Base-by-base conservation (phyloP, 192 early-diverging fungal species). In the Gonapodya prolifera region DNA sequence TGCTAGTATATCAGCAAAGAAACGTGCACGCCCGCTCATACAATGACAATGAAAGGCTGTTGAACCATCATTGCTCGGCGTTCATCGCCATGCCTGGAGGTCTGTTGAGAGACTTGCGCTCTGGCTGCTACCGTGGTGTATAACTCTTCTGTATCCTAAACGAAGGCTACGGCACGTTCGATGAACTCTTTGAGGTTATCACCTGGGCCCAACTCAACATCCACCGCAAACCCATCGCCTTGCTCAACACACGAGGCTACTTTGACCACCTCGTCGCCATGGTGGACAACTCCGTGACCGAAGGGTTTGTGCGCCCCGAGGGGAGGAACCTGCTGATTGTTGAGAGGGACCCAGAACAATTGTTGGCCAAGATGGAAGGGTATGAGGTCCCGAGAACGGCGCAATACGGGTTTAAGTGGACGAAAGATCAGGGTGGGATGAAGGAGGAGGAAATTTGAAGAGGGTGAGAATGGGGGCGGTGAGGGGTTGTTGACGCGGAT, bases 41-140 rank as follows among this genome's bases (percentile, higher is more conserved):
- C n/a, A n/a, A n/a, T n/a, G n/a, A n/a, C n/a, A n/a, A n/a, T n/a
- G n/a, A n/a, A n/a, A 80, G 80, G 29, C 78, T 85, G 80, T 92
- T 97, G 90, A 87, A 84, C 79, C 86, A 92, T 33, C 77, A 86
- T 75, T 80, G 86, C 28, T 83, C 86, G 76, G 93, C 89, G 1
- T 97, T 95, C 77, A 85, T 95, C 30, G 90, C 91, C 17, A 83
- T 97, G 35, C 95, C 95, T 0, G 95, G 95, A 29, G 95, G 95
- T 1, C 91, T 85, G 78, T 93, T 93, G 34, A 76, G 73, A 71
- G 23, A 30, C n/a, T 78, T n/a, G 23, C 73, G 23, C n/a, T 8
- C 33, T 32, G n/a, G 31, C 28, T 17, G 2, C 70, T n/a, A n/a
- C n/a, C n/a, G n/a, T n/a, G n/a, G n/a, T n/a, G n/a, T n/a, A n/a